Base-by-base conservation (phyloP, 257 asterid genomes). In the Plantago elongata region DNA sequence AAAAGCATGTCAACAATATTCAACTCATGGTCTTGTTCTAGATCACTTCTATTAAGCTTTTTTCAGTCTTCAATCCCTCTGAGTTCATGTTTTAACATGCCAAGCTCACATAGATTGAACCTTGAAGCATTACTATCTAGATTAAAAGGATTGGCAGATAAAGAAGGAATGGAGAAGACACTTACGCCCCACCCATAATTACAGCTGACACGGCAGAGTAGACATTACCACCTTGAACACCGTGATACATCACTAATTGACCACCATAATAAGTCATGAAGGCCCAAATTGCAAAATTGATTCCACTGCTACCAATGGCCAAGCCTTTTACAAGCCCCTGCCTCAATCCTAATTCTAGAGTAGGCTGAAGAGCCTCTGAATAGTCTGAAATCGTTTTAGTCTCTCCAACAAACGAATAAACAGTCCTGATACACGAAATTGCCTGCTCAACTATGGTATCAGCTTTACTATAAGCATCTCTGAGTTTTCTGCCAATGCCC, bases 271-370 rank as follows among this genome's bases (percentile, higher is more conserved):
- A 83, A 9, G 84, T 68, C 83, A 83, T 78, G 63, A 78, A 83
- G 11, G 84, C 58, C 90, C 90, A 83, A 40, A 83, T 80, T 12
- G 87, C 83, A 52, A 73, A 83, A 7, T 72, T 81, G 0, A 83
- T 52, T 11, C 87, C 81, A 27, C 74, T 83, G 42, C 90, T 83
- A 4, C 90, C 90, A 54, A 83, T 75, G 13, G 90, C 85, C 62
- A 83, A 62, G 3, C 90, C 90, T 74, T 83, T 83, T 2, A 83
- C 78, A 6, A 83, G 73, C 29, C 90, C 90, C 72, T 83, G 90
- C 57, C 62, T 54, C 8, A 76, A 54, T 9, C 90, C 87, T 57
- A 81, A 66, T 34, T 72, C 72, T 0, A 80, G 76, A 0, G 80
- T 72, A 52, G 81, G 84, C 11, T 78, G 72, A 42, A 83, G 81